Conservation (phyloP, 352 stramenopile genomes). For the Pythium aquatile region DNA sequence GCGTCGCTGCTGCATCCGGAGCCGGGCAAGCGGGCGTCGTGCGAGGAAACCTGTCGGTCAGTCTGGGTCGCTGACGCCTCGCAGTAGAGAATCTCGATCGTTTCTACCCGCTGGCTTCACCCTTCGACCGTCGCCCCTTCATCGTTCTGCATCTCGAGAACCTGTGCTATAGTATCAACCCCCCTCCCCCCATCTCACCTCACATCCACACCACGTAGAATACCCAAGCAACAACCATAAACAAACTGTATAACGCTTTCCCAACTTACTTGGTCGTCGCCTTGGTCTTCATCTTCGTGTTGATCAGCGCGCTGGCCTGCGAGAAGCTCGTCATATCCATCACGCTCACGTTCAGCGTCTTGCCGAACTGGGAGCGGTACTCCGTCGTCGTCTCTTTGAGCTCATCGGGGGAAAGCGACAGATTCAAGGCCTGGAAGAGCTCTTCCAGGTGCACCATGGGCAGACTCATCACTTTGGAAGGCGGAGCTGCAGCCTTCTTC, state of each 20-base stretch:
- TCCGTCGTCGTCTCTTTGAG: constrained; percentile 24
- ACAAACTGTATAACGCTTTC: constrained; percentile 23
- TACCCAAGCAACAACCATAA: constrained; percentile 8
- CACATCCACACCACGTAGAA: constrained; percentile 7
- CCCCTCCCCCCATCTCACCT: not conserved
- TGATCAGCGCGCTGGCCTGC: constrained; percentile 34
- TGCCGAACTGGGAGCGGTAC: constrained; percentile 41
- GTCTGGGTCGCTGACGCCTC: constrained; percentile 52
- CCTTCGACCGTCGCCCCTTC: not conserved
- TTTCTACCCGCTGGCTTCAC: too few species aligned
- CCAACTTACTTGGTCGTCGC: not conserved
- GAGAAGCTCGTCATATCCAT: constrained; percentile 61
- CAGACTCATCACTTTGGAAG: constrained; percentile 35
- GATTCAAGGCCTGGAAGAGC: constrained; percentile 40
- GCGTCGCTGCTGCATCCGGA: constrained; percentile 83
- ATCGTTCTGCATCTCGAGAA: constrained; percentile 1
- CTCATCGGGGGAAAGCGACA: constrained; percentile 35
- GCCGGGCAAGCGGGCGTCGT: constrained; percentile 71
- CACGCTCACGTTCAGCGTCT: constrained; percentile 53
- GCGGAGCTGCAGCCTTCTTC: constrained; percentile 17
- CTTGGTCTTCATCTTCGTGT: constrained; percentile 12
- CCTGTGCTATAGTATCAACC: constrained; percentile 31
- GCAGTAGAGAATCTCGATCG: constrained; percentile 4
- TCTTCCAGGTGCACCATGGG: constrained; percentile 39
- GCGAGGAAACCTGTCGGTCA: constrained; percentile 81